Evolutionary conservation across 768 basidiomycete genomes (phyloP).

Genomic region (Obba rivulosa): DNA sequence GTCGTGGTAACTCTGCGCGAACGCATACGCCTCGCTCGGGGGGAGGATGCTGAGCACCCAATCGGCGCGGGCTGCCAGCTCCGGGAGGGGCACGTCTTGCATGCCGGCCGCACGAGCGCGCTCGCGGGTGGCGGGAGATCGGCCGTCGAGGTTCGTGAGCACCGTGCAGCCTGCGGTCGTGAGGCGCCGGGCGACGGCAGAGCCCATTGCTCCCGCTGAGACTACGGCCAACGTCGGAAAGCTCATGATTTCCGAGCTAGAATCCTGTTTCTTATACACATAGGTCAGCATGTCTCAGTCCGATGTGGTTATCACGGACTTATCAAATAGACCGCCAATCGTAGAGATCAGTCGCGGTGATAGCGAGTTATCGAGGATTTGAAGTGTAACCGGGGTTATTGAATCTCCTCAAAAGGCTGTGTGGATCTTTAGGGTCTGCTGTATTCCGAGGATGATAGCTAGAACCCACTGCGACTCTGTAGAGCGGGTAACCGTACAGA

Average conservation of each 20-base stretch:
- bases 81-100: slow-evolving; percentile 32
- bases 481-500: no score
- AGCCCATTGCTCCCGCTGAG: slow-evolving; percentile 56
- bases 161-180: slow-evolving; percentile 44
- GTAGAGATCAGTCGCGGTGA: no score
- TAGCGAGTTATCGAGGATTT: no score
- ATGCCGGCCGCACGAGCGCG: slow-evolving; percentile 49
- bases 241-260: slow-evolving; percentile 3
- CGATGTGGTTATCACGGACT: no score
- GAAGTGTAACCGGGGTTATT: no score
- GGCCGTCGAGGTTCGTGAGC: slow-evolving; percentile 48
- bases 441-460: no score
- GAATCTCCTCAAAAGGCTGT: no score
- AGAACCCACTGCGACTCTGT: no score
- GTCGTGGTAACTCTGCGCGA: slow-evolving; percentile 36
- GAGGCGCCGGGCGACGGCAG: slow-evolving; percentile 46
- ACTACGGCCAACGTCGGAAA: slow-evolving; percentile 38
- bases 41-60: slow-evolving; percentile 57
- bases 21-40: slow-evolving; percentile 43
- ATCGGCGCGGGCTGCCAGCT: slow-evolving; percentile 32
- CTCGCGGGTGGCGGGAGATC: slow-evolving; percentile 44
- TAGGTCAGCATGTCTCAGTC: no score
- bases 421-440: no score
- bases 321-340: no score
- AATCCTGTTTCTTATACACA: no score